Conservation (phyloP, 2,329 filamentous ascomycete species). For the Acrocalymma vagum region DNA sequence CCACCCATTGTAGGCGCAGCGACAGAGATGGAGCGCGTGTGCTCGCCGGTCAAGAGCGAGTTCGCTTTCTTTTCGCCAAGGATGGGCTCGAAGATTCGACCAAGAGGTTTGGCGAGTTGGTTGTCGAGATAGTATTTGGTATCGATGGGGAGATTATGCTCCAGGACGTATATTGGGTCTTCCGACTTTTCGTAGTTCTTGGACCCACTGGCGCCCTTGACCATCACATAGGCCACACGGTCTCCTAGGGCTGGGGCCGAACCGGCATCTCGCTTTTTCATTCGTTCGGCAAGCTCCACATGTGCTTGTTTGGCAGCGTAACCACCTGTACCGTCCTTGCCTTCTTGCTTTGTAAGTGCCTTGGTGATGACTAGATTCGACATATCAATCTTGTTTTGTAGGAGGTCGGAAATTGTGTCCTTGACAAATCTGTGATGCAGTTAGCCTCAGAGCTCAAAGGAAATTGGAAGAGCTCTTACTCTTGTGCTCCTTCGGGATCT, state of each 20-base stretch:
- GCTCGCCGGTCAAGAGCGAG: conserved; percentile 86
- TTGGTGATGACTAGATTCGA: conserved; percentile 99
- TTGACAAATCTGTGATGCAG: conserved; percentile 82
- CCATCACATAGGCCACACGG: conserved; percentile 97
- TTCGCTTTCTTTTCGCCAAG: conserved; percentile 91
- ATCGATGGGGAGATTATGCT: conserved; percentile 97
- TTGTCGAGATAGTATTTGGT: conserved; percentile 99
- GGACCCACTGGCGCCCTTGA: conserved; percentile 86
- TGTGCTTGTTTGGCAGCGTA: conserved; percentile 95
- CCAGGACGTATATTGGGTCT: conserved; percentile 95
- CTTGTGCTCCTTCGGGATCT: conserved; percentile 89
- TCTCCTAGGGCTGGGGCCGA: conserved; percentile 93
- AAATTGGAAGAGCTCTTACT: conserved; percentile 69
- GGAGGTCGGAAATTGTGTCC: conserved; percentile 89
- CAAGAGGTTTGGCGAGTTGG: conserved; percentile 92
- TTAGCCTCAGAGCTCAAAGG: conserved; percentile 47
- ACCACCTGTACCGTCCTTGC: conserved; percentile 41
- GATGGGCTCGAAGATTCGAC: conserved; percentile 97
- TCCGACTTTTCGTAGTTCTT: conserved; percentile 98
- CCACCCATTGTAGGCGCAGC: conserved; percentile 91
- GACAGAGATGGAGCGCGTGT: conserved; percentile 93
- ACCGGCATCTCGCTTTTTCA: conserved; percentile 95
- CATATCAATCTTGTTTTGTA: conserved; percentile 99
- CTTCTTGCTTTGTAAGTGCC: conserved; percentile 77
- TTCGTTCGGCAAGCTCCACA: conserved; percentile 91